Base-by-base conservation (phyloP, 1,284 basidiomycete species). In the Marasmius sp. region DNA sequence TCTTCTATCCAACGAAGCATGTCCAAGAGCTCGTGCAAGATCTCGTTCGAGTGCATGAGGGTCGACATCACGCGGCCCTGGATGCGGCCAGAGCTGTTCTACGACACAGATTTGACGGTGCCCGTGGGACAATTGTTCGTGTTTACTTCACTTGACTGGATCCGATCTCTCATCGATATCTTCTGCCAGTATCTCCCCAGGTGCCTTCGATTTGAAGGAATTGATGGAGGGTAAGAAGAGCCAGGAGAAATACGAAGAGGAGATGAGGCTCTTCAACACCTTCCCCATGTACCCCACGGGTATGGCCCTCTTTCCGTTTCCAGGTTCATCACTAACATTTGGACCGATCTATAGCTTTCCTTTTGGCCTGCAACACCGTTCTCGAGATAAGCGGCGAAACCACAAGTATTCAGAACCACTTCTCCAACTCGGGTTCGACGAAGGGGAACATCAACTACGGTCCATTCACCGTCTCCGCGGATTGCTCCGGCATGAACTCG, bases 41-140 rank as follows among this genome's bases (percentile, higher is more conserved):
- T 55, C 16, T 55, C 53, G 11, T 55, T 55, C 53, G 53, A 55
- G 53, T 55, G 53, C 22, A 55, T 55, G 53, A 10, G 53, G 18
- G 53, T 55, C 6, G 53, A 55, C 22, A 55, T 55, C 39, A 38
- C 10, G 11, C 20, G 53, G 12, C 53, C 53, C n/a, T 55, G 53
- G 53, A 16, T 55, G 27, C 0, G 53, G 18, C 9, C 33, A 5
- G 53, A 55, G 53, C 53, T 39, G 18, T 50, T 50, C 20, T 50
- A 50, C 48, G 48, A 50, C 20, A 20, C n/a, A 3, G 48, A 50
- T 14, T 33, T 50, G n/a, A 33, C 27, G 11, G 18, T 50, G 12
- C 41, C 41, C 2, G 12, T n/a, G 12, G 41, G 41, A 43, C 12
- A 43, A n/a, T 43, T 43, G 41, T 43, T 12, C 41, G 41, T 43